phyloP scores from a whole-genome alignment of 1,139 yeast species.

The Geotrichum histeridarum region DNA sequence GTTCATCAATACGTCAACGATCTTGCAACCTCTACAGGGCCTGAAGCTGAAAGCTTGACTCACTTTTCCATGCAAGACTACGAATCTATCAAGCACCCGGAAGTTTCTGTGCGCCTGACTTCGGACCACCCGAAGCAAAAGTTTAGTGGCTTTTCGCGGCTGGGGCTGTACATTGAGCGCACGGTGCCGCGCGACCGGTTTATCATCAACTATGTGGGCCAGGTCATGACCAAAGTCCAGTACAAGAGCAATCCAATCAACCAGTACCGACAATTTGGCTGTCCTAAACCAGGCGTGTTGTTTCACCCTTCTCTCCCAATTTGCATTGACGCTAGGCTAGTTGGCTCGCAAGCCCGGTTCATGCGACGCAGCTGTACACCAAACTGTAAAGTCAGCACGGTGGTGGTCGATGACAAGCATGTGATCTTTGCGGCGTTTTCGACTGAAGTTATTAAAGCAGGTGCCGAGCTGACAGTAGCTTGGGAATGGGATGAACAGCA shows the following conservation, averaged over 20 bases:
- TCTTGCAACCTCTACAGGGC: conserved; percentile 2
- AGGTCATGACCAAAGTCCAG: conserved; percentile 56
- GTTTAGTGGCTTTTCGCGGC: conserved; percentile 67
- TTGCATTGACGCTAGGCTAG: conserved; percentile 69
- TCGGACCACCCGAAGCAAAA: conserved; percentile 55
- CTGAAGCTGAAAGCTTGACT: background rate
- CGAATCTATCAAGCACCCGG: conserved; percentile 27
- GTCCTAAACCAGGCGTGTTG: conserved; percentile 74
- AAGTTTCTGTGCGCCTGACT: conserved; percentile 41
- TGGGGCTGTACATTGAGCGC: conserved; percentile 55
- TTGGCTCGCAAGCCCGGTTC: conserved; percentile 74
- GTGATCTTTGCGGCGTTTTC: conserved; percentile 60
- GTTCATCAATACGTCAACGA: conserved; percentile 10
- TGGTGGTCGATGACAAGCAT: conserved; percentile 43
- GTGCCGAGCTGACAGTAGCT: conserved; percentile 64
- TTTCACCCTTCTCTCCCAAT: conserved; percentile 50
- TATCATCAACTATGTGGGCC: conserved; percentile 68
- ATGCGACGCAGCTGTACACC: conserved; percentile 70
- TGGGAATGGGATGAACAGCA: conserved; percentile 89
- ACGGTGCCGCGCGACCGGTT: conserved; percentile 48
- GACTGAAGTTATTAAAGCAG: conserved; percentile 50
- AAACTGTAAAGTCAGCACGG: conserved; percentile 60
- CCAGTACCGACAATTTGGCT: conserved; percentile 77
- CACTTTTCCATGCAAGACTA: conserved; percentile 27
- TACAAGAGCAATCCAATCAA: conserved; percentile 64